phyloP scores from a whole-genome alignment of 805 yeast genomes.

The Clavispora asparagi region DNA sequence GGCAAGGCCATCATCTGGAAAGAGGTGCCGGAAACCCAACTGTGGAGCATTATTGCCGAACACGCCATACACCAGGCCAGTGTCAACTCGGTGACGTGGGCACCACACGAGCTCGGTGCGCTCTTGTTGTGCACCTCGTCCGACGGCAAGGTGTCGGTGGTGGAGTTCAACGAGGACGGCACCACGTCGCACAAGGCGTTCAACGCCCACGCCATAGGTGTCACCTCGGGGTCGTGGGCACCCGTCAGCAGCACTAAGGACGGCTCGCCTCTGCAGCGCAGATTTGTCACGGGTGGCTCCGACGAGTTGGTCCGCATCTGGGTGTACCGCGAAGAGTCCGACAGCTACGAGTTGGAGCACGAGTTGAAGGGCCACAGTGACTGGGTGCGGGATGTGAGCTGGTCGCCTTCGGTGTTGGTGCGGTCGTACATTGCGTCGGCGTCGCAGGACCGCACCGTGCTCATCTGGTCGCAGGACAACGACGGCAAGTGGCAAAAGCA shows the following conservation, averaged over 20 bases:
- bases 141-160: slow-evolving; percentile 87
- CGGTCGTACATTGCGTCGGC: slow-evolving; percentile 93
- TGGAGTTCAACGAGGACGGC: slow-evolving; percentile 89
- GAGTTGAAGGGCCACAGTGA: slow-evolving; percentile 86
- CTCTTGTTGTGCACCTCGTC: slow-evolving; percentile 84
- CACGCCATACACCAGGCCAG: slow-evolving; percentile 89
- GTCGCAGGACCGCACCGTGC: slow-evolving; percentile 91
- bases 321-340: slow-evolving; percentile 55
- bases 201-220: slow-evolving; percentile 90
- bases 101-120: slow-evolving; percentile 96
- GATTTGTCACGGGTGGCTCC: slow-evolving; percentile 92
- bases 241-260: slow-evolving; percentile 44
- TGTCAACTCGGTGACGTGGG: slow-evolving; percentile 93
- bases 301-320: slow-evolving; percentile 92
- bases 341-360: slow-evolving; percentile 66
- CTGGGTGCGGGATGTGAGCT: slow-evolving; percentile 98
- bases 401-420: slow-evolving; percentile 90
- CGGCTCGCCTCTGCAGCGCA: slow-evolving; percentile 40
- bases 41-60: slow-evolving; percentile 83
- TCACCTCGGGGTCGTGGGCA: slow-evolving; percentile 94
- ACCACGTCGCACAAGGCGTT: slow-evolving; percentile 58
- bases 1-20: slow-evolving; percentile 95
- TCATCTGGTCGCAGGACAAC: slow-evolving; percentile 87
- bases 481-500: slow-evolving; percentile 77
- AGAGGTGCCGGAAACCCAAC: slow-evolving; percentile 70